phyloP scores from a whole-genome alignment of 768 basidiomycete species.

The Mycena belliarum region DNA sequence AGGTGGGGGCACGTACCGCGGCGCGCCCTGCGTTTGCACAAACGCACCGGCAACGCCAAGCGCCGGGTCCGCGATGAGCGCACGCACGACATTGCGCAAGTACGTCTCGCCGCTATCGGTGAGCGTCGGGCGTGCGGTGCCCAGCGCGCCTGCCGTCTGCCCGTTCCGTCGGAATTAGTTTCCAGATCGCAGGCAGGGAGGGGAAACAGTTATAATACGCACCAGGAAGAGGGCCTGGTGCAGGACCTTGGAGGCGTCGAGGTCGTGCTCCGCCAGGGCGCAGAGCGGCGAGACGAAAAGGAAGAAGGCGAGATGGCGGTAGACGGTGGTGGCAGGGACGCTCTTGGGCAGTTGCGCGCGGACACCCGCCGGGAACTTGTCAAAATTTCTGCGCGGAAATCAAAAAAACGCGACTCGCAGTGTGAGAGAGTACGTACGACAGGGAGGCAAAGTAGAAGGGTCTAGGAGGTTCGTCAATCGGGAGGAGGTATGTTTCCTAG shows the following conservation, averaged over 20 bases:
- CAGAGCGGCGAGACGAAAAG: constrained; percentile 1
- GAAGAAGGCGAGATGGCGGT: neutral
- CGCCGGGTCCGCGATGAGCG: neutral
- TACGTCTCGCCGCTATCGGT: neutral
- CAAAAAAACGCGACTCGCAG: neutral
- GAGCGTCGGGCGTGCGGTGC: neutral
- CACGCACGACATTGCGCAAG: neutral
- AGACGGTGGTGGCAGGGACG: neutral
- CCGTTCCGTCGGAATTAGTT: neutral
- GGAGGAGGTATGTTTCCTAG: neutral
- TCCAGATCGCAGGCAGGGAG: no score
- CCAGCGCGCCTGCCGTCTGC: neutral
- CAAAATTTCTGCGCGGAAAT: neutral
- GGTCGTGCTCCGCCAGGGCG: neutral
- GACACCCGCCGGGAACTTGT: neutral
- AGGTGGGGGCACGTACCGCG: neutral
- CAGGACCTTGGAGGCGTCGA: neutral
- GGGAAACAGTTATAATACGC: neutral
- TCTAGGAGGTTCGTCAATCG: neutral
- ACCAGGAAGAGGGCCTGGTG: neutral
- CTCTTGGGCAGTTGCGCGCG: neutral
- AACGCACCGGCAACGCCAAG: neutral
- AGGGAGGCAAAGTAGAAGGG: neutral
- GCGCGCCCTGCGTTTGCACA: neutral
- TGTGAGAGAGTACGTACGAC: neutral